phyloP scores from a whole-genome alignment of 306 rosid genomes.

The Dryas drummondii region DNA sequence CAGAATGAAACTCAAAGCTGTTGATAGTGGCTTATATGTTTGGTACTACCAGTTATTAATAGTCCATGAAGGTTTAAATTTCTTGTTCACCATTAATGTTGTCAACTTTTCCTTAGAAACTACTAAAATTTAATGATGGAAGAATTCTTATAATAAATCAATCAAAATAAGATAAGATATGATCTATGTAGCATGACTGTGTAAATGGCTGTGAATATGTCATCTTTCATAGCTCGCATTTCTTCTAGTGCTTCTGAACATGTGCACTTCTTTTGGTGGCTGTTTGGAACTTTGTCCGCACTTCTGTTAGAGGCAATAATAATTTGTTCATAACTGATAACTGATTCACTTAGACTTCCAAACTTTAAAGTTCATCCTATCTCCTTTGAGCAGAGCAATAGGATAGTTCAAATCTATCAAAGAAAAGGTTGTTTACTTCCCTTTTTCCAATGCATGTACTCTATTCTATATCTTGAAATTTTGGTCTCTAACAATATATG shows the following conservation, averaged over 20 bases:
- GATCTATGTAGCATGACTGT: neutral
- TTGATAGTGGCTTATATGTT: neutral
- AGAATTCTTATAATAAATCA: neutral
- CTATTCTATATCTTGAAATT: conserved; percentile 17
- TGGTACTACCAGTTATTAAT: neutral
- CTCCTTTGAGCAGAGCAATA: neutral
- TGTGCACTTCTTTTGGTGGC: neutral
- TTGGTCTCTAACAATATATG: conserved; percentile 26
- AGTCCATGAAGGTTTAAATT: neutral
- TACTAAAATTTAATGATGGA: neutral
- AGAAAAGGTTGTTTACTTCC: conserved; percentile 6
- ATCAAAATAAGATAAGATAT: neutral
- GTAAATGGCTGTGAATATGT: neutral
- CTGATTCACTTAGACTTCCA: neutral
- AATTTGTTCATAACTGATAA: neutral
- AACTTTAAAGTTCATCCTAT: neutral
- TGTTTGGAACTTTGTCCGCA: neutral
- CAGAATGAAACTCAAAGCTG: neutral
- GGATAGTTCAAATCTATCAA: neutral
- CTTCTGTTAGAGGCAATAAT: neutral
- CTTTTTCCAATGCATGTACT: conserved; percentile 13
- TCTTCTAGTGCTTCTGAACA: neutral
- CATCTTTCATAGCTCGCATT: neutral
- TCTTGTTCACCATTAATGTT: neutral
- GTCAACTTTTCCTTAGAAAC: neutral